Percentiles rank a stretch among this genome's conserved stretches.
phyloP scores from a whole-genome alignment of 1,284 basidiomycete genomes.

The Ceratobasidium sp. region DNA sequence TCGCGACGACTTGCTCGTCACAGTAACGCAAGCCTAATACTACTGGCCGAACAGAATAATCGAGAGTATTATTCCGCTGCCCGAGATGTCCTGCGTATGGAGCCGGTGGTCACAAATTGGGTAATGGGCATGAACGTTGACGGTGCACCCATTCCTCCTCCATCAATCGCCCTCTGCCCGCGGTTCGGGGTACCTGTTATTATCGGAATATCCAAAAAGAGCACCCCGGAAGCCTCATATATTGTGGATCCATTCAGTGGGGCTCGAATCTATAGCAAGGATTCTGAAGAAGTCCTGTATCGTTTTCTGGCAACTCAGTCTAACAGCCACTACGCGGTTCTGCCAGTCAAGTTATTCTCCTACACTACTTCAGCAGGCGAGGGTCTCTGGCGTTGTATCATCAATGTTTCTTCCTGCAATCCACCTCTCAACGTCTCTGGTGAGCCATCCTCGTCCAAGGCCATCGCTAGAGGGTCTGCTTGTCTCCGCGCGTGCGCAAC shows the following conservation, averaged over 20 bases:
- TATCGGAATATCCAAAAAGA: constrained; percentile 53
- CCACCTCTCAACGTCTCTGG: constrained; percentile 56
- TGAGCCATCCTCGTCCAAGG: constrained; percentile 54
- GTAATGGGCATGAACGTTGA: constrained; percentile 47
- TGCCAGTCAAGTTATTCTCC: constrained; percentile 1
- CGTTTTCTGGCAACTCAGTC: constrained; percentile 51
- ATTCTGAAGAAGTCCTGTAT: constrained; percentile 62
- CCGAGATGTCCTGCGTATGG: constrained; percentile 45
- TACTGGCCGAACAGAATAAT: constrained; percentile 67
- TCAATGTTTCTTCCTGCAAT: constrained; percentile 56
- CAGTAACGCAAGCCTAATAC: constrained; percentile 60
- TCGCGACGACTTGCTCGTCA: constrained; percentile 56
- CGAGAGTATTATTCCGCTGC: constrained; percentile 61
- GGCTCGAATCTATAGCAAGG: constrained; percentile 59
- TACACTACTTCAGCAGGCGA: not conserved
- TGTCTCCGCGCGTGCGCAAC: constrained; percentile 62
- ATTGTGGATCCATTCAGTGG: constrained; percentile 65
- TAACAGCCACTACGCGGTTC: constrained; percentile 16
- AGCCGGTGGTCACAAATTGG: constrained; percentile 55
- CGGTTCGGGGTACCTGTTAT: constrained; percentile 56
- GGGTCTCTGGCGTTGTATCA: constrained; percentile 52
- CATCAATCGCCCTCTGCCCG: constrained; percentile 49
- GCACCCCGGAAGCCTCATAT: constrained; percentile 53
- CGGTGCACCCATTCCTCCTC: constrained; percentile 23
- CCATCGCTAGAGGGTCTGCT: constrained; percentile 63